These are phyloP conservation scores for Dictyostelium purpureum DNA, from an alignment of 78 protist species.

Conservation along the genomic window DNA sequence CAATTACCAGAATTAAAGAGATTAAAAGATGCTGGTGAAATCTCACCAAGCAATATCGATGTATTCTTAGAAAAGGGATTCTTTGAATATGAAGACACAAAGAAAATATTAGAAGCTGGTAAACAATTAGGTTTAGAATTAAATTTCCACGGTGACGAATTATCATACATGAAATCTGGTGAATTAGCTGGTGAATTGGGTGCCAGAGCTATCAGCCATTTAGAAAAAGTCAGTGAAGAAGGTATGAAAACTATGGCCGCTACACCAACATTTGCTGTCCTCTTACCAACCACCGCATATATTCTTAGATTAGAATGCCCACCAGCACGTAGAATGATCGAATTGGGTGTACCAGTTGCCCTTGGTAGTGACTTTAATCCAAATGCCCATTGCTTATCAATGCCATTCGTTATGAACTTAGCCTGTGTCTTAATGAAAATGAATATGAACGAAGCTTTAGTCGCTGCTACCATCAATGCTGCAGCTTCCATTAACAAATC, in stretches of 20 bases:
- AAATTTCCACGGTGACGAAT: slow-evolving; percentile 95
- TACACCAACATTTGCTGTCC: slow-evolving; percentile 79
- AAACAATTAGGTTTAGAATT: slow-evolving; percentile 70
- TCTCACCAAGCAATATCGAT: slow-evolving; percentile 82
- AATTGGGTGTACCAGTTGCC: slow-evolving; percentile 87
- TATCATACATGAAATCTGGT: slow-evolving; percentile 79
- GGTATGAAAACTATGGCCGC: slow-evolving; percentile 90
- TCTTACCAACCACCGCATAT: slow-evolving; percentile 92
- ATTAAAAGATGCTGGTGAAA: slow-evolving; percentile 37
- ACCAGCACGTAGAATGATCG: slow-evolving; percentile 88
- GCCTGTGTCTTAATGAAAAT: slow-evolving; percentile 89
- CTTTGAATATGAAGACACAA: slow-evolving; percentile 78
- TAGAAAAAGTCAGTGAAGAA: slow-evolving; percentile 85
- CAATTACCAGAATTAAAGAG: slow-evolving; percentile 85
- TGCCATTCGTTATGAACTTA: slow-evolving; percentile 93
- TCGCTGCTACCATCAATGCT: slow-evolving; percentile 91
- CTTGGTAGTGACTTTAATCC: slow-evolving; percentile 92
- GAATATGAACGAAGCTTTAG: slow-evolving; percentile 89
- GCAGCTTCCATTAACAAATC: slow-evolving; percentile 85
- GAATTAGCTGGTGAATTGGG: slow-evolving; percentile 84
- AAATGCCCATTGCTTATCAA: slow-evolving; percentile 91
- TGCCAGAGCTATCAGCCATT: slow-evolving; percentile 87
- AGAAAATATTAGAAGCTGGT: slow-evolving; percentile 83
- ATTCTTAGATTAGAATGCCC: slow-evolving; percentile 85
- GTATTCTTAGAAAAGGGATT: slow-evolving; percentile 90